Conservation (phyloP, 371 early-diverging fungal genomes). For the Vairimorpha necatrix region DNA sequence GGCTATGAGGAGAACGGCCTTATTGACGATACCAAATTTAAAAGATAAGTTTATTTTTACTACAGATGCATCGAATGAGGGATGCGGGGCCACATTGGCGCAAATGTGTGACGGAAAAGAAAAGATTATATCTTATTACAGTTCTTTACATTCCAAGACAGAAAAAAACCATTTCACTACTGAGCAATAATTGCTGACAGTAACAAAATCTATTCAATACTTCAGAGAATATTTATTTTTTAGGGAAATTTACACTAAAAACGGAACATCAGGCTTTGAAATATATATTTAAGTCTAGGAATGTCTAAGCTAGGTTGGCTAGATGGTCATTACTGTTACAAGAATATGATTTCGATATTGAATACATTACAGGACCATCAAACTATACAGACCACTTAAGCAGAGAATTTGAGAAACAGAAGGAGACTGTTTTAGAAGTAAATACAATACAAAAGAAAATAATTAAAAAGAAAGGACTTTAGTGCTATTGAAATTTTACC, state of each 20-base stretch:
- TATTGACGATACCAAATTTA: neutral
- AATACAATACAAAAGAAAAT: no score
- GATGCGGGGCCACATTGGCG: neutral
- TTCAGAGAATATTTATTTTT: conserved; percentile 1
- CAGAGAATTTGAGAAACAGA: conserved; percentile 5
- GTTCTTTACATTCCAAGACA: neutral
- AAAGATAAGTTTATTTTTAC: neutral
- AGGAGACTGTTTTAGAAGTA: neutral
- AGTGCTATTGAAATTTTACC: no score
- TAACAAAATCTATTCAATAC: neutral
- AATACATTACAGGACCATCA: conserved; percentile 1
- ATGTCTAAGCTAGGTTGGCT: conserved; percentile 5
- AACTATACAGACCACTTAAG: conserved; percentile 25
- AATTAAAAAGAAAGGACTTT: no score
- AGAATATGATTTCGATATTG: conserved; percentile 35
- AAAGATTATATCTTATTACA: neutral
- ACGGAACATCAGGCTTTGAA: conserved; percentile 2
- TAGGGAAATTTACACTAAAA: neutral
- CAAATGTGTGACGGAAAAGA: conserved; percentile 9
- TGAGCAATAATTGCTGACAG: conserved; percentile 11
- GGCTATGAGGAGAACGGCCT: neutral
- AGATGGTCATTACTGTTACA: conserved; percentile 11
- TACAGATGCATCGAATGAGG: conserved; percentile 12
- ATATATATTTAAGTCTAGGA: conserved; percentile 15
- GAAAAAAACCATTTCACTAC: neutral